Conservation (phyloP, 208 protist species). For the Crithidia expoeki region DNA sequence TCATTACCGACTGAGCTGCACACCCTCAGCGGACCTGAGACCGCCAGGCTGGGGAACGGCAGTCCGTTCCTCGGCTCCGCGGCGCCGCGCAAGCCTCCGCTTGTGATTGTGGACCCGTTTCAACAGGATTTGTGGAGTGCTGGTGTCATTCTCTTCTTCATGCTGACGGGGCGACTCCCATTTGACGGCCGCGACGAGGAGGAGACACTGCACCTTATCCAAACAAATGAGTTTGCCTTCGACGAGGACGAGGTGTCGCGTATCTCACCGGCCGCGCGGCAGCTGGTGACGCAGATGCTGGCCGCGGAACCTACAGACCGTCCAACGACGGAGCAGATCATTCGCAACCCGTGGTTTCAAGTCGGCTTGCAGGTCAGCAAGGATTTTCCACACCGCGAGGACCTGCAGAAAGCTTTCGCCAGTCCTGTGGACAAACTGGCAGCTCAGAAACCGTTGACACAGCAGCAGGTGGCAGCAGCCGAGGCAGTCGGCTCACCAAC, state of each 20-base stretch:
- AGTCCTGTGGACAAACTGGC: conserved; percentile 1
- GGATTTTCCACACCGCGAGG: conserved; percentile 75
- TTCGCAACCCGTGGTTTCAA: conserved; percentile 86
- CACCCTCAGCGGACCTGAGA: not conserved
- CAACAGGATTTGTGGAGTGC: conserved; percentile 92
- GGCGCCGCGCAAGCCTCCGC: conserved; percentile 21
- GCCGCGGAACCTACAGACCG: conserved; percentile 83
- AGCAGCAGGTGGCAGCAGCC: not conserved
- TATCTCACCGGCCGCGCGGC: conserved; percentile 66
- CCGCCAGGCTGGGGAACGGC: not conserved
- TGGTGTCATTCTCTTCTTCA: conserved; percentile 93
- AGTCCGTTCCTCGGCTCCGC: conserved; percentile 1
- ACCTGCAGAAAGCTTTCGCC: conserved; percentile 27
- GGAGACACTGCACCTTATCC: conserved; percentile 92
- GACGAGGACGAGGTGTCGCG: conserved; percentile 69
- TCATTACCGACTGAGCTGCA: not conserved
- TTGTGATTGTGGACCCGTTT: conserved; percentile 67
- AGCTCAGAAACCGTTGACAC: not conserved
- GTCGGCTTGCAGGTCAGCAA: conserved; percentile 50
- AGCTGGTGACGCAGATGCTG: conserved; percentile 80
- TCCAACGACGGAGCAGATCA: conserved; percentile 85
- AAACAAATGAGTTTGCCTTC: conserved; percentile 56
- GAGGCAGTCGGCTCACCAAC: not conserved
- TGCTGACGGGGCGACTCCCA: conserved; percentile 96
- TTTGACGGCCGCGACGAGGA: conserved; percentile 95